These are phyloP conservation scores for Russula sp. DNA, from an alignment of 768 basidiomycete species.

Conservation along the genomic window DNA sequence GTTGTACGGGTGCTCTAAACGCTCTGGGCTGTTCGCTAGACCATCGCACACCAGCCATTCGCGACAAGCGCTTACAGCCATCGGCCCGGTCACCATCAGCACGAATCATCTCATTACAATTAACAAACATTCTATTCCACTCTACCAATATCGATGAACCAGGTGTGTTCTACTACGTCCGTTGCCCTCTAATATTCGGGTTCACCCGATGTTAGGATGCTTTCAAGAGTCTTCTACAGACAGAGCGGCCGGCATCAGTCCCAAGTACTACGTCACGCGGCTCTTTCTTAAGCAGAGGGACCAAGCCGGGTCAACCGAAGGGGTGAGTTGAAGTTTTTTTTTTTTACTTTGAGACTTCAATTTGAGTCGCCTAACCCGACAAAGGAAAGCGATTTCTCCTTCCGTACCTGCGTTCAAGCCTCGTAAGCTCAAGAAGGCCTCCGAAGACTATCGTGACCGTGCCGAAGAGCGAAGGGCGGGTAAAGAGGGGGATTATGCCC, in stretches of 20 bases:
- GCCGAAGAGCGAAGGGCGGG: constrained; percentile 71
- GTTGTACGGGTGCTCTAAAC: background rate
- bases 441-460: constrained; percentile 65
- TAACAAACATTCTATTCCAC: background rate
- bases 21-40: background rate
- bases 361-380: background rate
- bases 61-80: background rate
- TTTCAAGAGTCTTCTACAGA: constrained; percentile 52
- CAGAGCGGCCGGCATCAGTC: constrained; percentile 35
- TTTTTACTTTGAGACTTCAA: background rate
- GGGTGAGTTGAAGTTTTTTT: constrained; percentile 17
- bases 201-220: constrained; percentile 47
- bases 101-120: background rate
- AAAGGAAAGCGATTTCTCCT: constrained; percentile 48
- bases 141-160: constrained; percentile 22
- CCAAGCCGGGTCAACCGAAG: constrained; percentile 24
- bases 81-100: background rate
- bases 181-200: background rate
- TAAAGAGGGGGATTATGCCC: constrained; percentile 66
- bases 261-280: constrained; percentile 36
- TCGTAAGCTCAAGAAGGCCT: constrained; percentile 60
- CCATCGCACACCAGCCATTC: background rate
- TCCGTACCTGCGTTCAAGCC: constrained; percentile 75
- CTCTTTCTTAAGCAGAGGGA: constrained; percentile 36
- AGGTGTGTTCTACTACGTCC: constrained; percentile 18